Conservation (phyloP, 176 grass and related monocot genomes). For the Oryza nivara region DNA sequence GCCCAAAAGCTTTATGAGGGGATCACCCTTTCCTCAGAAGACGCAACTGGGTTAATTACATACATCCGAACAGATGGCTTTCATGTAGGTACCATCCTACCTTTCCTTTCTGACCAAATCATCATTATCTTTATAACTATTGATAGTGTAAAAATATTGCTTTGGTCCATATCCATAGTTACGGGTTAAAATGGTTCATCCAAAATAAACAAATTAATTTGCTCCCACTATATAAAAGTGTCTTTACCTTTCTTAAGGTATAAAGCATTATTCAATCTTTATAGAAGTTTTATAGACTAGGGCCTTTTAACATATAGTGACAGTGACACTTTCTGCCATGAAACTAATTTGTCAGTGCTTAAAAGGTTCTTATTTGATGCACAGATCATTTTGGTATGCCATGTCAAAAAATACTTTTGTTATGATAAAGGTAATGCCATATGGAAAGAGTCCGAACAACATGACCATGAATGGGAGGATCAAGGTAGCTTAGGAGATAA, state of each 20-base stretch:
- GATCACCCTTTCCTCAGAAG: slow-evolving; percentile 76
- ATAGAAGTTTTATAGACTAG: no score
- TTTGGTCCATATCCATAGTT: slow-evolving; percentile 1
- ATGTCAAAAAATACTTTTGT: no score
- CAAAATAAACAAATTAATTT: slow-evolving; percentile 17
- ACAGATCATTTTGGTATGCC: no score
- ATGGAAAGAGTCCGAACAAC: no score
- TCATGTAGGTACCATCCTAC: slow-evolving; percentile 65
- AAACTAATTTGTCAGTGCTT: no score
- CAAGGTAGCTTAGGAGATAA: no score
- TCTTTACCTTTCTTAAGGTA: slow-evolving; percentile 9
- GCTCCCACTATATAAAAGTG: slow-evolving; percentile 13
- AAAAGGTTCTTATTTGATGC: no score
- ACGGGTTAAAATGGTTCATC: slow-evolving; percentile 5
- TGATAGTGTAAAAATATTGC: neutral
- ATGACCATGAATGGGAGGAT: no score
- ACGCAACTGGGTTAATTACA: slow-evolving; percentile 91
- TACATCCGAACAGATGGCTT: slow-evolving; percentile 97
- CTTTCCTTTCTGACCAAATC: slow-evolving; percentile 32
- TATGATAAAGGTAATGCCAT: no score
- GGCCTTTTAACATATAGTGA: no score
- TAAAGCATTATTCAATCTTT: no score
- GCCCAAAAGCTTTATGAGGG: slow-evolving; percentile 97
- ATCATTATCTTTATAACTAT: slow-evolving; percentile 17
- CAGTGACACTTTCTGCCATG: no score